These are phyloP conservation scores for Pythium coloratum DNA, from an alignment of 352 stramenopile genomes.

Conservation along the genomic window DNA sequence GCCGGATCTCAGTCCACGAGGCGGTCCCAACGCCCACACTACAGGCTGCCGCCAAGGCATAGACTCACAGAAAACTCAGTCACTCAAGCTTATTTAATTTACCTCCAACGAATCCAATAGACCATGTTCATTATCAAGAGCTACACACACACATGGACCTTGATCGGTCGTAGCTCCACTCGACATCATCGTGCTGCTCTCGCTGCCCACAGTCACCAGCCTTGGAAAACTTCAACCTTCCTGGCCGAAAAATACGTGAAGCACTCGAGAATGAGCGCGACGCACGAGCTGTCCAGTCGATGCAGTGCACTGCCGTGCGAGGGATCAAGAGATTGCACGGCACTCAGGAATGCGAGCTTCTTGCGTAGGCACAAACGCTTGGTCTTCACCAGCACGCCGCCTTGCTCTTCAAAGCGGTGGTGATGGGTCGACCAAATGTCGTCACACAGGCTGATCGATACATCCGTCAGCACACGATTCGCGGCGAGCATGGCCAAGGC, in stretches of 20 bases:
- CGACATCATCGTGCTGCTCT: too few relatives aligned
- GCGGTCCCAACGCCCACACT: conserved; percentile 62
- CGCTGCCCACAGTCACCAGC: not conserved
- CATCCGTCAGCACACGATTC: not conserved
- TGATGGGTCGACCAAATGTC: not conserved
- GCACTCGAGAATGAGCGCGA: not conserved
- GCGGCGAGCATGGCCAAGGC: not conserved
- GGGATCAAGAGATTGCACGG: not conserved
- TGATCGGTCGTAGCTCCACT: too few relatives aligned
- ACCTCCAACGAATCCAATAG: not conserved
- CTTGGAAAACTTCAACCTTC: not conserved
- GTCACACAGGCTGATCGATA: not conserved
- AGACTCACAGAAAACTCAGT: not conserved
- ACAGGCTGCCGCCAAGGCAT: conserved; percentile 14
- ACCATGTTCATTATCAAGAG: not conserved
- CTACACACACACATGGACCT: too few relatives aligned
- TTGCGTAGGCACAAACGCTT: not conserved
- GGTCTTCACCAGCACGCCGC: not conserved
- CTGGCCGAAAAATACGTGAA: not conserved
- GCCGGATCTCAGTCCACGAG: conserved; percentile 66
- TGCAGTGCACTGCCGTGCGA: not conserved
- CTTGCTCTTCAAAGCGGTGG: not conserved
- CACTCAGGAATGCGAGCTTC: not conserved
- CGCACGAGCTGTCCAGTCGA: not conserved
- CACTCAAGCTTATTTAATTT: not conserved